Percentiles rank a stretch among this genome's conserved stretches.
Evolutionary conservation across 2,329 filamentous ascomycete species (phyloP).

Genomic region (Boeremia exigua): DNA sequence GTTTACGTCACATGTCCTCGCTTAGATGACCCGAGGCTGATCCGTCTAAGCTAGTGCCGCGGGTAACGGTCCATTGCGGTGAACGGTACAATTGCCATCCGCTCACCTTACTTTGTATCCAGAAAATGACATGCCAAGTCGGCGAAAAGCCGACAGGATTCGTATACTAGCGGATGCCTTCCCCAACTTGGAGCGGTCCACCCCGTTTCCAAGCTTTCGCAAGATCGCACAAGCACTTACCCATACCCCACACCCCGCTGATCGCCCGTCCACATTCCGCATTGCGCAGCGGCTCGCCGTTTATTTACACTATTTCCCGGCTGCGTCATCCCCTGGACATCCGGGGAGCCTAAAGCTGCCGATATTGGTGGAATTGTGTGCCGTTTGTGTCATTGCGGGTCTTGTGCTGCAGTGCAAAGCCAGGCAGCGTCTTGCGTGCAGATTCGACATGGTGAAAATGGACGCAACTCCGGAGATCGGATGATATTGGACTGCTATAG

Average conservation of each 20-base stretch:
- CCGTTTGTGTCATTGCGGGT: not conserved
- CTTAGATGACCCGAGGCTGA: too few species aligned
- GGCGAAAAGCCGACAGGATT: constrained; percentile 14
- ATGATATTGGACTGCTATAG: constrained; percentile 3
- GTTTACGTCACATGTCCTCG: too few species aligned
- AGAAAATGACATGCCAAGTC: not conserved
- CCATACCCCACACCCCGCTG: constrained; percentile 24
- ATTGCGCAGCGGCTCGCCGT: constrained; percentile 22
- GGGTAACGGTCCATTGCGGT: not conserved
- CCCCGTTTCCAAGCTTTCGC: constrained; percentile 21
- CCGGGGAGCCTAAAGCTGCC: constrained; percentile 6
- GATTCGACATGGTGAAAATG: constrained; percentile 9
- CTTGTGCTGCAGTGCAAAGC: constrained; percentile 14
- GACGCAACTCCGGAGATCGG: constrained; percentile 15
- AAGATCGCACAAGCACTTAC: constrained; percentile 22
- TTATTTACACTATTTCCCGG: constrained; percentile 2
- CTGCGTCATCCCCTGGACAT: constrained; percentile 11
- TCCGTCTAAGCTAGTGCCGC: too few species aligned
- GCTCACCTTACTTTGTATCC: not conserved
- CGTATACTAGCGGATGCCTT: constrained; percentile 18
- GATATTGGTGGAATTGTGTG: constrained; percentile 16
- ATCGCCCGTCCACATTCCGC: constrained; percentile 17
- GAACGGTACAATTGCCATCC: not conserved
- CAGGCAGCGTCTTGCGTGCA: constrained; percentile 3
- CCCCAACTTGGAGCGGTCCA: constrained; percentile 17